Evolutionary conservation across 192 early-diverging fungal genomes (phyloP), one percentile per base, ranked within the genome.

Genomic region (Coemansia sp.): DNA sequence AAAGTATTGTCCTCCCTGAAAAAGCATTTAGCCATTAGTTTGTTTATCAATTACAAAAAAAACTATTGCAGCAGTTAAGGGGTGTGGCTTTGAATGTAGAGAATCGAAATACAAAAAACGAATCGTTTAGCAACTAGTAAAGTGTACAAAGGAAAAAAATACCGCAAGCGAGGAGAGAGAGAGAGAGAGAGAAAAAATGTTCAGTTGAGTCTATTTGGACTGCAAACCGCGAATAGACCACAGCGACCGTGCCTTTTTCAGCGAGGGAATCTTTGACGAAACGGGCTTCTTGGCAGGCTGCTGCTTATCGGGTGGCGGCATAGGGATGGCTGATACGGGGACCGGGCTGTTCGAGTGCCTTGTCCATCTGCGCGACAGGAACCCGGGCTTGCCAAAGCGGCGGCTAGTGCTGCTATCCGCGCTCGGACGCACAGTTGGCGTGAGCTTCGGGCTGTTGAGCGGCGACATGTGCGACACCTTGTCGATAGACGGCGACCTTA

Each of bases 191-290:
- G 10, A 58, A 51, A 53, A 27, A 54, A 29, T 47, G 28, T 12
- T 46, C 35, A 40, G 12, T 8, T 43, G 19, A 25, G 5, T 19
- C 16, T 57, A 30, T 43, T 51, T 51, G 19, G 46, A 50, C 46
- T 25, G 51, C 12, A 32, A 42, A 22, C 54, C 30, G 46, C 60
- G 55, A 23, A 76, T 54, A 0, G 73, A 54, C 73, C 73, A 76
- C 31, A 76, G 58, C 2, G 67, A 69, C 24, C 59, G 58, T 0
- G 73, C 73, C 51, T 69, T 69, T 23, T 62, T 62, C 48, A 76
- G 35, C 7, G 66, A 56, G 21, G 73, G 66, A 16, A 69, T 65
- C 18, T 62, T 59, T 5, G 66, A 58, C 4, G 57, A 33, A 12
- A 59, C 43, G 0, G 49, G 60, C 12, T 33, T 35, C 44, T 40